Conservation (phyloP, 805 yeast species). For the Cyberlindnera veronae region DNA sequence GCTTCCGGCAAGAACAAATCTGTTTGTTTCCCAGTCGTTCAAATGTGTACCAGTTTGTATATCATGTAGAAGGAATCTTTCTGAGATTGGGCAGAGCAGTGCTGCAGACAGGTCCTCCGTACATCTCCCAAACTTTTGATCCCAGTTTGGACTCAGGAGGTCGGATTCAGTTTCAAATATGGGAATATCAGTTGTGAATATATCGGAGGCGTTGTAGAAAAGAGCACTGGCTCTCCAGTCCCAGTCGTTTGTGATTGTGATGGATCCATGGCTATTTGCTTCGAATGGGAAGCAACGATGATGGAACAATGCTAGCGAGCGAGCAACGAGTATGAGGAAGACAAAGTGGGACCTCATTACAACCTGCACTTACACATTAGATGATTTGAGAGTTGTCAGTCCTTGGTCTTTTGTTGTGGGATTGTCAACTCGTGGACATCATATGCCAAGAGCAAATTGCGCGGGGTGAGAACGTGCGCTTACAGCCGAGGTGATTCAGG, state of each 20-base stretch:
- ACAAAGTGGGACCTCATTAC: too few species aligned
- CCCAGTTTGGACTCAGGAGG: slow-evolving; percentile 1
- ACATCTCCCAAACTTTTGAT: slow-evolving; percentile 6
- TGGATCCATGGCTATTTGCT: neutral
- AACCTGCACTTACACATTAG: too few species aligned
- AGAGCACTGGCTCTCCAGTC: slow-evolving; percentile 8
- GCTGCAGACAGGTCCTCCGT: slow-evolving; percentile 4
- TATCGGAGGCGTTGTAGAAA: neutral
- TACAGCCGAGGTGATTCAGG: too few species aligned
- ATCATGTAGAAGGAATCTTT: neutral
- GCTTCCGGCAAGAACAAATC: slow-evolving; percentile 1
- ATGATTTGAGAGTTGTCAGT: too few species aligned
- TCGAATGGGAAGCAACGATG: slow-evolving; percentile 2
- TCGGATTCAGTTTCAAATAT: neutral
- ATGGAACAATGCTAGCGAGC: too few species aligned
- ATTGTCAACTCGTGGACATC: too few species aligned
- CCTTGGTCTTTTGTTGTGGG: too few species aligned
- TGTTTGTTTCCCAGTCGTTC: neutral
- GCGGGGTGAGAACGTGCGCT: too few species aligned
- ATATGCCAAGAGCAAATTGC: too few species aligned
- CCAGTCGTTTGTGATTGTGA: slow-evolving; percentile 3
- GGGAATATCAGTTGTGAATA: slow-evolving; percentile 5
- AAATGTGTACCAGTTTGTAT: neutral
- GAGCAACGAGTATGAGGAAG: too few species aligned
- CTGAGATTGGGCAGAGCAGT: neutral